Conservation (phyloP, 345 rosid species). For the Rhodamnia rubescens region DNA sequence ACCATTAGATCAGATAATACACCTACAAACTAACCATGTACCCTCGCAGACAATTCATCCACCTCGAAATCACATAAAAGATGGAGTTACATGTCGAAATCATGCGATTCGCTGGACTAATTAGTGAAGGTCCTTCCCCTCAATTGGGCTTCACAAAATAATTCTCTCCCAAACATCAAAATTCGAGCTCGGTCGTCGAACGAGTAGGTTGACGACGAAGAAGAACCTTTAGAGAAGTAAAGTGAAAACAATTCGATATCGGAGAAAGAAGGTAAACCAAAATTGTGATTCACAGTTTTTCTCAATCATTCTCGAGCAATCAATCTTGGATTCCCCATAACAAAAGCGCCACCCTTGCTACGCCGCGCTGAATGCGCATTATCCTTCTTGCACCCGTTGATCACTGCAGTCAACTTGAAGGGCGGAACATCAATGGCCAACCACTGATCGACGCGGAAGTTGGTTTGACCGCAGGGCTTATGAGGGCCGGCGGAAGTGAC, state of each 20-base stretch:
- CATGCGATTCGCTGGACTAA: background rate
- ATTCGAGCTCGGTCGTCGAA: background rate
- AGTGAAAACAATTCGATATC: background rate
- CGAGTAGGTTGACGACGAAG: background rate
- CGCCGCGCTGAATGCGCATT: background rate
- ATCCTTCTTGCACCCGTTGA: slow-evolving; percentile 16
- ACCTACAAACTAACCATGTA: background rate
- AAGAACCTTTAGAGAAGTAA: background rate
- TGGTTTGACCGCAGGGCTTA: slow-evolving; percentile 14
- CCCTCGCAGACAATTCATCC: too few species aligned
- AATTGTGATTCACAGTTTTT: background rate
- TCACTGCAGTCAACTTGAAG: slow-evolving; percentile 12
- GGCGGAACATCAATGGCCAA: slow-evolving; percentile 21
- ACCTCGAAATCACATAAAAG: background rate
- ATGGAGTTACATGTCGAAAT: background rate
- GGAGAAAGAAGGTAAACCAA: background rate
- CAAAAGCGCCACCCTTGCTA: background rate
- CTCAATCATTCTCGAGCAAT: background rate
- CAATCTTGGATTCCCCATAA: background rate
- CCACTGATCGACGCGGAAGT: slow-evolving; percentile 31
- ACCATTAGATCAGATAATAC: background rate
- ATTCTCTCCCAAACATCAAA: background rate
- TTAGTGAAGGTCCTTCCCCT: background rate
- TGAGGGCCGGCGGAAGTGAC: slow-evolving; percentile 27
- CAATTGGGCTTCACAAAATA: background rate